phyloP scores from a whole-genome alignment of 75 land plant species.

The Pseudotsuga menziesii region DNA sequence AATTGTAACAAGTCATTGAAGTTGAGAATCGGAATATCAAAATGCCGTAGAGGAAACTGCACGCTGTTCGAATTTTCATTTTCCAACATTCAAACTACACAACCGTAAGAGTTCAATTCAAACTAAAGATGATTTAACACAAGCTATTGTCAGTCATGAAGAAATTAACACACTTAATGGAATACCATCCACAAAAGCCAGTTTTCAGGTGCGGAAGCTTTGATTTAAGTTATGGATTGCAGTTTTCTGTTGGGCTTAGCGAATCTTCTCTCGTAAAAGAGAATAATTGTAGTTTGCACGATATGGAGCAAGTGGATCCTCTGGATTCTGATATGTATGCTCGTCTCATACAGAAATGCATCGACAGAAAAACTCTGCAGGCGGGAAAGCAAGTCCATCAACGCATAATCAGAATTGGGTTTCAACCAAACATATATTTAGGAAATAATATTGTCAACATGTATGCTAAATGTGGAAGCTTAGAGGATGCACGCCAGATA shows the following conservation, averaged over 20 bases:
- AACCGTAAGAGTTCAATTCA: too few relatives aligned
- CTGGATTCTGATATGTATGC: conserved; percentile 24
- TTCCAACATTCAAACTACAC: too few relatives aligned
- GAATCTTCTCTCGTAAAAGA: neutral
- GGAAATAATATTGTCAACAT: conserved; percentile 44
- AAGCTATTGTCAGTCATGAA: too few relatives aligned
- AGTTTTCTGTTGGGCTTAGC: neutral
- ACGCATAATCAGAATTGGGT: conserved; percentile 44
- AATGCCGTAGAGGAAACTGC: too few relatives aligned
- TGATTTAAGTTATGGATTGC: neutral
- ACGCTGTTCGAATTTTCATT: too few relatives aligned
- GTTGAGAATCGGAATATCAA: too few relatives aligned
- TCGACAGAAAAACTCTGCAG: conserved; percentile 20
- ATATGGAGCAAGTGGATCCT: neutral
- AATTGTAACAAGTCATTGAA: too few relatives aligned
- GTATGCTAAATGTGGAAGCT: conserved; percentile 4
- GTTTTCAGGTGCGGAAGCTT: neutral
- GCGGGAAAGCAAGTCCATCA: conserved; percentile 30
- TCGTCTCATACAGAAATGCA: conserved; percentile 37
- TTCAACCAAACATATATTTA: conserved; percentile 24
- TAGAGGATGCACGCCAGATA: conserved; percentile 25
- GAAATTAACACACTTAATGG: too few relatives aligned
- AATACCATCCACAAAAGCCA: neutral
- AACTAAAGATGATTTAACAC: too few relatives aligned
- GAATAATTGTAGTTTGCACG: neutral